Percentiles rank a stretch among this genome's conserved stretches.
phyloP scores from a whole-genome alignment of 805 yeast species.

The Dipodascopsis uninucleata region DNA sequence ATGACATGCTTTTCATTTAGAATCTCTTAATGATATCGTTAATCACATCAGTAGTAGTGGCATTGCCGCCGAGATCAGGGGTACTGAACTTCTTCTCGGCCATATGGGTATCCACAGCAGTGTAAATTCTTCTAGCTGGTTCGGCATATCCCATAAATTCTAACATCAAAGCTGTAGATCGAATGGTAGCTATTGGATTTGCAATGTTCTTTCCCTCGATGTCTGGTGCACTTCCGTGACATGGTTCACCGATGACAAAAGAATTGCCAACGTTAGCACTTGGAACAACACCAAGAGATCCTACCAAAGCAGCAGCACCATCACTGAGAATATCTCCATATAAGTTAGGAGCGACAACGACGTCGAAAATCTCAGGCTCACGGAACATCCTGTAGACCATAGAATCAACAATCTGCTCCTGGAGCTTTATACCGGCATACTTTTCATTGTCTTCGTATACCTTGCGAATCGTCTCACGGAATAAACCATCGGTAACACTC shows the following conservation, averaged over 20 bases:
- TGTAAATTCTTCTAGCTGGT: constrained; percentile 88
- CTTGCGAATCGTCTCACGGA: constrained; percentile 78
- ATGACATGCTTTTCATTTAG: constrained; percentile 29
- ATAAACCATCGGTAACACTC: constrained; percentile 88
- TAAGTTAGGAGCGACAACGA: constrained; percentile 96
- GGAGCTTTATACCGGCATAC: constrained; percentile 59
- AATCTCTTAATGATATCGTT: constrained; percentile 69
- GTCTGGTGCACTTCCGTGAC: constrained; percentile 99
- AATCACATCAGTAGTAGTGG: constrained; percentile 81
- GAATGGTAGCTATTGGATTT: constrained; percentile 95
- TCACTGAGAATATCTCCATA: constrained; percentile 96
- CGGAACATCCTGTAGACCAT: constrained; percentile 99
- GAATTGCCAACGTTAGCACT: constrained; percentile 95
- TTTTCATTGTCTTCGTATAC: constrained; percentile 53
- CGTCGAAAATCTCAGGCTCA: constrained; percentile 96
- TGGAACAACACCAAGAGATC: constrained; percentile 97
- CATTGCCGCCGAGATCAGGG: constrained; percentile 92
- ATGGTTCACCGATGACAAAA: constrained; percentile 98
- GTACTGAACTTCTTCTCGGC: constrained; percentile 74
- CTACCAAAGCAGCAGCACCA: constrained; percentile 98
- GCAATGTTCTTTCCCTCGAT: constrained; percentile 78
- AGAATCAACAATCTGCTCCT: constrained; percentile 97
- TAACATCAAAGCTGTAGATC: constrained; percentile 95
- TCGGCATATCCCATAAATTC: constrained; percentile 90
- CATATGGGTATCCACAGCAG: constrained; percentile 92